Base-by-base conservation (phyloP, 2,329 filamentous ascomycete genomes). In the Corinectria fuckeliana region DNA sequence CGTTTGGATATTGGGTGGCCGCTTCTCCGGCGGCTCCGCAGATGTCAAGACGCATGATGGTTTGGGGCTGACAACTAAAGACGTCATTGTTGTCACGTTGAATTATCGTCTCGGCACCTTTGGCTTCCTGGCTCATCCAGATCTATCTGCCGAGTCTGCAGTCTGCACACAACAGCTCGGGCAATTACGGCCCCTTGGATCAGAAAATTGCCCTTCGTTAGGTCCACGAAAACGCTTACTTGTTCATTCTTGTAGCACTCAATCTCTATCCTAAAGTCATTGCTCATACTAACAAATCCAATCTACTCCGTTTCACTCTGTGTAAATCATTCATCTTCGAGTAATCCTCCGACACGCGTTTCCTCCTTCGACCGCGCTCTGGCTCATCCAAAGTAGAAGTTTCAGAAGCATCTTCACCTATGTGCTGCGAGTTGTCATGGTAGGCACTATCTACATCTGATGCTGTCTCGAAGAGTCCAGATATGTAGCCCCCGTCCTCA, bases 1-100 rank as follows among this genome's bases (percentile, higher is more conserved):
- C 18, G 41, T 58, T 3, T 58, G 50, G 56, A 58, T 54, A n/a
- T 52, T 41, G 11, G 56, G 56, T n/a, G 56, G 56, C 14, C 34
- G 42, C 13, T 58, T 58, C 20, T 32, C 34, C 11, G 51, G 42
- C 13, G 42, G 51, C 38, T 54, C 51, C 11, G 51, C 10, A 2
- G 51, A 54, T 8, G 51, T 54, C n/a, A 54, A 54, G 23, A 54
- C 51, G 10, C 48, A 54, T 13, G 41, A 54, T 3, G 42, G 51
- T 38, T 54, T 32, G 13, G 51, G 51, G 2, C 51, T 54, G 21
- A 30, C 51, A 2, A 36, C 21, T 21, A 48, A 54, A 32, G 51
- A 54, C 32, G 34, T 54, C 6, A 39, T 54, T 26, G 42, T 54
- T 6, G 51, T 54, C 23, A 54, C 51, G 2, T 18, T 54, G 21